Conservation (phyloP, 2,329 filamentous ascomycete genomes). For the Pochonia chlamydosporia region DNA sequence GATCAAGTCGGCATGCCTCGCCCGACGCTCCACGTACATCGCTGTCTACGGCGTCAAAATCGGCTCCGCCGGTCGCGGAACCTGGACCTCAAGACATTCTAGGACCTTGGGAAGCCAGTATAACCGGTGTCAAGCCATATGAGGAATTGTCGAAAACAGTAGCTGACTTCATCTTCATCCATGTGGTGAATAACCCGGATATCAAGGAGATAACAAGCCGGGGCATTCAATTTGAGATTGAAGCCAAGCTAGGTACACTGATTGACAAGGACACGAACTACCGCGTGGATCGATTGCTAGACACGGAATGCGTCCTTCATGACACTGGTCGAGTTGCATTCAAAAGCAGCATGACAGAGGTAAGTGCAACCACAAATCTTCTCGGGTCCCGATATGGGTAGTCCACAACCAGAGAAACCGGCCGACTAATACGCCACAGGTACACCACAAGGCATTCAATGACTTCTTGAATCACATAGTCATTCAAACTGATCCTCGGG, state of each 20-base stretch:
- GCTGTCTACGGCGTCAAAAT: slow-evolving; percentile 15
- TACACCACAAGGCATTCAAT: slow-evolving; percentile 79
- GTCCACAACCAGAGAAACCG: not conserved
- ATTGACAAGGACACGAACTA: slow-evolving; percentile 66
- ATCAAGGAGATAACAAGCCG: slow-evolving; percentile 56
- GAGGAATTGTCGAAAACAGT: slow-evolving; percentile 70
- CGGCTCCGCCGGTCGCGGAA: slow-evolving; percentile 20
- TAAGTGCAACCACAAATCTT: slow-evolving; percentile 35
- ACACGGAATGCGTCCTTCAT: slow-evolving; percentile 64
- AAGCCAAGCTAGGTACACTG: slow-evolving; percentile 85
- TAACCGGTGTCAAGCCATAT: slow-evolving; percentile 64
- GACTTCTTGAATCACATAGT: slow-evolving; percentile 72
- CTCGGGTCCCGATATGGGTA: not conserved
- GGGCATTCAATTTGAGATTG: slow-evolving; percentile 79
- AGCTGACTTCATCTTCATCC: slow-evolving; percentile 74
- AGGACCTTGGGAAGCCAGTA: slow-evolving; percentile 59
- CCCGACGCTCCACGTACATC: slow-evolving; percentile 36
- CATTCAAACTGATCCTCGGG: slow-evolving; percentile 49
- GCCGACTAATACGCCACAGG: slow-evolving; percentile 36
- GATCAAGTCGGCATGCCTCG: slow-evolving; percentile 39
- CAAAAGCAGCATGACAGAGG: slow-evolving; percentile 84
- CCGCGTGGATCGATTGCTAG: slow-evolving; percentile 61
- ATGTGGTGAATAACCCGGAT: slow-evolving; percentile 64
- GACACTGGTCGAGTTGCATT: slow-evolving; percentile 62
- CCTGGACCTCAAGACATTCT: slow-evolving; percentile 31